Conservation (phyloP, 2,329 filamentous ascomycete species). For the Dothistroma septosporum region DNA sequence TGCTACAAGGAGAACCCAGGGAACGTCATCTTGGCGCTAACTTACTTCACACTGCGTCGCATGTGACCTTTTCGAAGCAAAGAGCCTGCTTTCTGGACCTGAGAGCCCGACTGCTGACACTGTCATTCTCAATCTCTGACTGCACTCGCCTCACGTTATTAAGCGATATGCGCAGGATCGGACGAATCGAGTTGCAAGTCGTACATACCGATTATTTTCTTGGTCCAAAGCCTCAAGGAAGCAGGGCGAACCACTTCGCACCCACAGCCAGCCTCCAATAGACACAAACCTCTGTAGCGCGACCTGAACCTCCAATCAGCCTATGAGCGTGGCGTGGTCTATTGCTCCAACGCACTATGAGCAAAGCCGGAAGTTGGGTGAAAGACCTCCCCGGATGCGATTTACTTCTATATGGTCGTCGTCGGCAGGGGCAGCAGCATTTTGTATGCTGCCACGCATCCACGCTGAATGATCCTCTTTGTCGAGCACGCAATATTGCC, state of each 20-base stretch:
- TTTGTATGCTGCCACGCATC: not conserved
- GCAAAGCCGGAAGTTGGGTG: not conserved
- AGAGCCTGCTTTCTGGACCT: not conserved
- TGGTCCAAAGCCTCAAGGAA: not conserved
- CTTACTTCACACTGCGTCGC: constrained; percentile 9
- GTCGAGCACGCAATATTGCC: not conserved
- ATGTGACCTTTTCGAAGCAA: constrained; percentile 7
- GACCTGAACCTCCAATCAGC: constrained; percentile 17
- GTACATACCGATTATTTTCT: not conserved
- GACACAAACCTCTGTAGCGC: constrained; percentile 8
- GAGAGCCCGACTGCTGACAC: not conserved
- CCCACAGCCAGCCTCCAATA: constrained; percentile 7
- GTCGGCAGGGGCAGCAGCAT: not conserved
- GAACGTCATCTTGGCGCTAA: constrained; percentile 5
- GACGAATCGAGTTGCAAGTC: not conserved
- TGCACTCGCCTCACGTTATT: not conserved
- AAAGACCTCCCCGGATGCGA: not conserved
- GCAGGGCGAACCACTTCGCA: not conserved
- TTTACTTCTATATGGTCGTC: not conserved
- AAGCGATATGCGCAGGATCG: constrained; percentile 3
- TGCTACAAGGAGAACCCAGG: constrained; percentile 1
- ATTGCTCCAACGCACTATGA: too few species aligned
- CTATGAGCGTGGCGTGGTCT: constrained; percentile 10
- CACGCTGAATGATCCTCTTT: not conserved
- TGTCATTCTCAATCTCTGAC: not conserved